Percentiles rank a stretch among this genome's conserved stretches.
Conservation (phyloP, 768 basidiomycete species). For the Kondoa malvinella region DNA sequence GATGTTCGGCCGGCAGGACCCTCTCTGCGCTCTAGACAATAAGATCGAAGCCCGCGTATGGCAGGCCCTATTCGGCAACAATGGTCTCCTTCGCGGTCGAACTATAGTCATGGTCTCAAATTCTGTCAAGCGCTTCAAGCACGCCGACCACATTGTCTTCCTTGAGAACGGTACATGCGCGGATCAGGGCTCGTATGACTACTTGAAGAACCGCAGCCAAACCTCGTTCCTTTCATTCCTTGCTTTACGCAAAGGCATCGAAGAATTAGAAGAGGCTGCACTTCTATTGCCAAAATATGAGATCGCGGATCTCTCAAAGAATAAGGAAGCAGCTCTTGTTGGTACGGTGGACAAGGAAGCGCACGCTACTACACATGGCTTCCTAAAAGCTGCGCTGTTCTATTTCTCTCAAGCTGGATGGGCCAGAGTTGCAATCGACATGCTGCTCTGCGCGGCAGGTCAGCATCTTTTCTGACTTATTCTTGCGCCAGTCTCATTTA, state of each 20-base stretch:
- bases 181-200: not conserved
- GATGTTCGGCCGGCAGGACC: not conserved
- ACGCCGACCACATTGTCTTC: not conserved
- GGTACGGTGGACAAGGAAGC: not conserved
- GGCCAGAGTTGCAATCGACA: not conserved
- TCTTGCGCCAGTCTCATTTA: not conserved
- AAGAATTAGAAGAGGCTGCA: not conserved
- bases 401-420: not conserved
- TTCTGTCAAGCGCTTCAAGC: not conserved
- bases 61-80: not conserved
- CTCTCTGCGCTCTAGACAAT: not conserved
- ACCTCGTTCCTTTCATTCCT: not conserved
- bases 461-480: not conserved
- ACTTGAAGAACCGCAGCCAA: not conserved
- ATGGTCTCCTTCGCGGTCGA: not conserved
- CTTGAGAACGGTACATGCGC: not conserved
- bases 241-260: not conserved
- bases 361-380: not conserved
- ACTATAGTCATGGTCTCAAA: not conserved
- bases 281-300: not conserved
- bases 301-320: not conserved
- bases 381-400: not conserved
- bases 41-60: not conserved
- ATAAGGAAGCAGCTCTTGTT: too few species aligned
- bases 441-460: not conserved